A percentile compares a stretch with the other conserved stretches of the same genome.
Evolutionary conservation across 352 stramenopile species (phyloP).

Genomic region (Globisporangium viniferum): DNA sequence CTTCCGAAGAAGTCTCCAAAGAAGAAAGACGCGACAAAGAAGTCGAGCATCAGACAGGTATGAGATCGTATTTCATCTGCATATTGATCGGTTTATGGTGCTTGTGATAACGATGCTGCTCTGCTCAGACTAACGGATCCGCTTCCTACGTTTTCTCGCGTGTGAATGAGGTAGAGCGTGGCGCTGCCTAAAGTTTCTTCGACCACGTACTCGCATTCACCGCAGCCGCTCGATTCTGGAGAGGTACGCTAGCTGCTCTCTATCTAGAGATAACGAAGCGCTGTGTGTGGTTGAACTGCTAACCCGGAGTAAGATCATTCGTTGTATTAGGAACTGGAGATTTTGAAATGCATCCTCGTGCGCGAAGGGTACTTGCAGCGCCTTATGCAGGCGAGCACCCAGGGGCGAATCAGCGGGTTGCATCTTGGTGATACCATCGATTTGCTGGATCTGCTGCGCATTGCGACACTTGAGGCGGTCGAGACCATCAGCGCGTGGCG

Average conservation of each 20-base stretch:
- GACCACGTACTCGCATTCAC: constrained; percentile 26
- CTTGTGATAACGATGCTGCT: not conserved
- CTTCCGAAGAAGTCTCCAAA: constrained; percentile 12
- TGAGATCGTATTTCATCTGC: not conserved
- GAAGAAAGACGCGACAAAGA: constrained; percentile 13
- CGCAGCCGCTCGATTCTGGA: constrained; percentile 39
- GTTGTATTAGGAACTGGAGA: constrained; percentile 68
- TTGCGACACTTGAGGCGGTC: constrained; percentile 86
- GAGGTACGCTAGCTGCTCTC: constrained; percentile 29
- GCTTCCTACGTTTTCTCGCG: not conserved
- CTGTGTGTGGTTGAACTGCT: not conserved
- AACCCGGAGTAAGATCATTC: too few species aligned
- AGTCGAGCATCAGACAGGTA: constrained; percentile 7
- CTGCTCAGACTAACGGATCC: not conserved
- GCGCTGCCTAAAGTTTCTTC: constrained; percentile 42
- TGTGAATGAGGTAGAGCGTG: constrained; percentile 9
- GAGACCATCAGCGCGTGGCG: constrained; percentile 82
- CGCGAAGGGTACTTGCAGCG: constrained; percentile 87
- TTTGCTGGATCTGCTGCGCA: constrained; percentile 82
- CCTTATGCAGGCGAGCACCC: constrained; percentile 42
- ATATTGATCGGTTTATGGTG: not conserved
- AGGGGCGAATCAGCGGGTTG: constrained; percentile 40
- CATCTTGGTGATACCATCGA: constrained; percentile 73
- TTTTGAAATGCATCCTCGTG: constrained; percentile 88
- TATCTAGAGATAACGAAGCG: not conserved